A percentile compares a stretch with the other conserved stretches of the same genome.
Evolutionary conservation across 2,329 filamentous ascomycete species (phyloP).

Genomic region (Phoma sp.): DNA sequence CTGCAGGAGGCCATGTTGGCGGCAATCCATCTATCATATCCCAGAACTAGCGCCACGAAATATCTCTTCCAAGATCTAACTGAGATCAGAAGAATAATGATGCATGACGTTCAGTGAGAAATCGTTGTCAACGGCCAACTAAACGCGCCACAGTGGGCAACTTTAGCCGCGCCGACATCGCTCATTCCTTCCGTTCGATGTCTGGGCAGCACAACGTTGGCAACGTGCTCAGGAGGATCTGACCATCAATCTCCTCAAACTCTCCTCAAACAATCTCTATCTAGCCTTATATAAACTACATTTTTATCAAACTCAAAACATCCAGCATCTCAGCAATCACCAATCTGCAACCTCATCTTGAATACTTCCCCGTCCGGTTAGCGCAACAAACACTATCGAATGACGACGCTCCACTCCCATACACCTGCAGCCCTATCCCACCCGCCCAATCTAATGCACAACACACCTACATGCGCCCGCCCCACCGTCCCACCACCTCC

Average conservation of each 20-base stretch:
- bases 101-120: neutral
- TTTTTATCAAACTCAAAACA: neutral
- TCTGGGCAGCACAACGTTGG: constrained; percentile 4
- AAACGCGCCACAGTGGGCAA: neutral
- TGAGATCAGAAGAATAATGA: neutral
- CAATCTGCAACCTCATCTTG: neutral
- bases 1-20: no score
- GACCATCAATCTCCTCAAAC: neutral
- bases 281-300: neutral
- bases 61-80: no score
- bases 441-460: constrained; percentile 4
- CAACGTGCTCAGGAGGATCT: neutral
- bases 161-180: constrained; percentile 9
- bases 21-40: no score
- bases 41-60: no score
- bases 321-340: neutral
- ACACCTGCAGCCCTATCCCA: constrained; percentile 1
- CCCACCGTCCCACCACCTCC: neutral
- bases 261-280: neutral
- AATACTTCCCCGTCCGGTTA: neutral
- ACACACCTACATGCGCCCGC: constrained; percentile 5
- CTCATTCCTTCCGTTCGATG: neutral
- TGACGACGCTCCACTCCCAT: constrained; percentile 1
- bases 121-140: neutral
- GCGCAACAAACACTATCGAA: neutral